Evolutionary conservation across 352 stramenopile genomes (phyloP).

Genomic region (Globisporangium spinosum): DNA sequence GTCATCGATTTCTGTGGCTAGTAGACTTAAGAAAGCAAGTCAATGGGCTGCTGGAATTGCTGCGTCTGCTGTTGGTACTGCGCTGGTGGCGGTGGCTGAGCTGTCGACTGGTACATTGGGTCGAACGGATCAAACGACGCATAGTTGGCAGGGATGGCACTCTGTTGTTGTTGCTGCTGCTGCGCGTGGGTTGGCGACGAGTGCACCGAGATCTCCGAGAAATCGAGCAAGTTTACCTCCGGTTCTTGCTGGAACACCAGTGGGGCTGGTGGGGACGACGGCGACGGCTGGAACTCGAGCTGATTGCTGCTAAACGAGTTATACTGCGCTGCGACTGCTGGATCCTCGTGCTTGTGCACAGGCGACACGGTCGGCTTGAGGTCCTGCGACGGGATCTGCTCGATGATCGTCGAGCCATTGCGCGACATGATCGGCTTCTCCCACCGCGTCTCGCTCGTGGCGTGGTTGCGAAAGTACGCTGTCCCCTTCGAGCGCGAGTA

Average conservation of each 20-base stretch:
- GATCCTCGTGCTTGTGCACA: slow-evolving; percentile 7
- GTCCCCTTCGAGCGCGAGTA: slow-evolving; percentile 68
- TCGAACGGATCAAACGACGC: slow-evolving; percentile 18
- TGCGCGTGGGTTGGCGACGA: slow-evolving; percentile 41
- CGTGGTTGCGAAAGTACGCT: slow-evolving; percentile 74
- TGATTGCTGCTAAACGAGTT: slow-evolving; percentile 11
- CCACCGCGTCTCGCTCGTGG: slow-evolving; percentile 63
- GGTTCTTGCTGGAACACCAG: neutral
- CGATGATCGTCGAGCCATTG: slow-evolving; percentile 30
- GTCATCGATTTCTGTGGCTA: neutral
- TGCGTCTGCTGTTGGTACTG: slow-evolving; percentile 20
- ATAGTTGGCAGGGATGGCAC: slow-evolving; percentile 12
- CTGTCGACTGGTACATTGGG: slow-evolving; percentile 13
- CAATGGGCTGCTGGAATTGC: slow-evolving; percentile 23
- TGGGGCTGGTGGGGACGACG: slow-evolving; percentile 6
- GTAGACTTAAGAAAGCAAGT: slow-evolving; percentile 40
- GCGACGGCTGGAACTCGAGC: slow-evolving; percentile 13
- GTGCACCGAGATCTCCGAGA: slow-evolving; percentile 53
- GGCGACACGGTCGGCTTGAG: slow-evolving; percentile 11
- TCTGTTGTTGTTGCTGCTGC: slow-evolving; percentile 18
- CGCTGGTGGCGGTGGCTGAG: slow-evolving; percentile 21
- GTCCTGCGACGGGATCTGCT: slow-evolving; percentile 22
- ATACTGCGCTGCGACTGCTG: neutral
- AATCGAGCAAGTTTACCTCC: slow-evolving; percentile 60
- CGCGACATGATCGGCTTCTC: slow-evolving; percentile 71